These are phyloP conservation scores for Lepiota subincarnata DNA, from an alignment of 768 basidiomycete species.

Conservation along the genomic window DNA sequence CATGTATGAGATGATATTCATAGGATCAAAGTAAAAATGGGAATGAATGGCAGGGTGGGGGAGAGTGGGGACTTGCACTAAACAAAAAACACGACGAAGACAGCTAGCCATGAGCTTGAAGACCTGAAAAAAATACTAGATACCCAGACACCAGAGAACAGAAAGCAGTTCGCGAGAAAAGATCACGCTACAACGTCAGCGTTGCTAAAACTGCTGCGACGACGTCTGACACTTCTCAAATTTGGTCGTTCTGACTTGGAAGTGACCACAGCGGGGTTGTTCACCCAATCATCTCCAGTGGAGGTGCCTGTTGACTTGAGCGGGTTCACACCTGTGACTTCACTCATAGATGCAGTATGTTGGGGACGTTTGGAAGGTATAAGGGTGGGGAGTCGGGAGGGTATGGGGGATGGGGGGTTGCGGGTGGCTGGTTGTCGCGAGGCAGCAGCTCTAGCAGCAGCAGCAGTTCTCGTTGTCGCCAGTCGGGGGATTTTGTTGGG, in stretches of 20 bases:
- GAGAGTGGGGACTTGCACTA: slow-evolving; percentile 26
- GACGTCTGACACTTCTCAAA: slow-evolving; percentile 64
- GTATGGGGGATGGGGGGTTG: slow-evolving; percentile 59
- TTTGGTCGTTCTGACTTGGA: slow-evolving; percentile 73
- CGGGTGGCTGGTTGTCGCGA: slow-evolving; percentile 30
- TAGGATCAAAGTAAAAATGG: slow-evolving; percentile 14
- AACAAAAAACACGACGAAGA: slow-evolving; percentile 14
- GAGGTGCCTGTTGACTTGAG: slow-evolving; percentile 31
- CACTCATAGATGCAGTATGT: slow-evolving; percentile 44
- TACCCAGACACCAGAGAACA: slow-evolving; percentile 1
- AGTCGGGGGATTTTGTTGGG: slow-evolving; percentile 70
- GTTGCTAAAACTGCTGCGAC: slow-evolving; percentile 84
- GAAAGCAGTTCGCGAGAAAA: slow-evolving; percentile 1
- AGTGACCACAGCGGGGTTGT: slow-evolving; percentile 65
- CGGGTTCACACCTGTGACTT: slow-evolving; percentile 40
- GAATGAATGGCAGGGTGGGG: slow-evolving; percentile 30
- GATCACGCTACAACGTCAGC: slow-evolving; percentile 77
- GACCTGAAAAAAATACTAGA: neutral
- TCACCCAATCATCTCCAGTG: slow-evolving; percentile 70
- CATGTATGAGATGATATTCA: slow-evolving; percentile 12
- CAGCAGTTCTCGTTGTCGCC: slow-evolving; percentile 47
- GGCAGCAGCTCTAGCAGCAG: slow-evolving; percentile 32
- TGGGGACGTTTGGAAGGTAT: slow-evolving; percentile 52
- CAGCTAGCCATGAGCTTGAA: neutral
- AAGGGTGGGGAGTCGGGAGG: slow-evolving; percentile 76